Conservation (phyloP, 176 grass and related monocot genomes). For the Areca catechu region DNA sequence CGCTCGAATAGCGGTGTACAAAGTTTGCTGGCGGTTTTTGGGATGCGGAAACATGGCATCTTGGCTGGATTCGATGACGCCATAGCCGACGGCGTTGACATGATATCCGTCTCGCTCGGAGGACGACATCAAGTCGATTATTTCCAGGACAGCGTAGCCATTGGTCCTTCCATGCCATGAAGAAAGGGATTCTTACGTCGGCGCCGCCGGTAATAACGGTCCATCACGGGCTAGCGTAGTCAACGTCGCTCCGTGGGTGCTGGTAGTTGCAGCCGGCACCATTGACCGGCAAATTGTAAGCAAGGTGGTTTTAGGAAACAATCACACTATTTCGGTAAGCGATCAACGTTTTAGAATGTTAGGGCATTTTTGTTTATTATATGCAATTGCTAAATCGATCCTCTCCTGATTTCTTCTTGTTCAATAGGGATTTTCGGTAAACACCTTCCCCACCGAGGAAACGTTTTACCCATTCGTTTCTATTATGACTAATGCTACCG, state of each 20-base stretch:
- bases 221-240: background rate
- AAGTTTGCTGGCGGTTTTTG: constrained; percentile 19
- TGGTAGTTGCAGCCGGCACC: constrained; percentile 21
- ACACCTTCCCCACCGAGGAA: background rate
- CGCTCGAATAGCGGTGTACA: constrained; percentile 31
- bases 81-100: constrained; percentile 36
- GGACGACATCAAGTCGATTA: background rate
- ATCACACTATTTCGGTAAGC: too few relatives aligned
- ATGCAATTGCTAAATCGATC: too few relatives aligned
- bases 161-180: constrained; percentile 35
- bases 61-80: constrained; percentile 37
- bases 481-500: too few relatives aligned
- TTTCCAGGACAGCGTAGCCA: constrained; percentile 16
- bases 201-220: constrained; percentile 17
- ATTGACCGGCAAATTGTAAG: constrained; percentile 21
- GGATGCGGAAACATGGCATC: constrained; percentile 19
- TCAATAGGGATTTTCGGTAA: constrained; percentile 10
- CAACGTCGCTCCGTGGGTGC: constrained; percentile 36
- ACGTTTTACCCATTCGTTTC: background rate
- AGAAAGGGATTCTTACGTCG: constrained; percentile 17
- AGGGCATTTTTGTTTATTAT: too few relatives aligned
- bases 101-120: constrained; percentile 31
- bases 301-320: background rate
- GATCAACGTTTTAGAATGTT: too few relatives aligned
- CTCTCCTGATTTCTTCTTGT: too few relatives aligned